These are phyloP conservation scores for Schwanniomyces sp. DNA, from an alignment of 805 yeast species.

Conservation along the genomic window DNA sequence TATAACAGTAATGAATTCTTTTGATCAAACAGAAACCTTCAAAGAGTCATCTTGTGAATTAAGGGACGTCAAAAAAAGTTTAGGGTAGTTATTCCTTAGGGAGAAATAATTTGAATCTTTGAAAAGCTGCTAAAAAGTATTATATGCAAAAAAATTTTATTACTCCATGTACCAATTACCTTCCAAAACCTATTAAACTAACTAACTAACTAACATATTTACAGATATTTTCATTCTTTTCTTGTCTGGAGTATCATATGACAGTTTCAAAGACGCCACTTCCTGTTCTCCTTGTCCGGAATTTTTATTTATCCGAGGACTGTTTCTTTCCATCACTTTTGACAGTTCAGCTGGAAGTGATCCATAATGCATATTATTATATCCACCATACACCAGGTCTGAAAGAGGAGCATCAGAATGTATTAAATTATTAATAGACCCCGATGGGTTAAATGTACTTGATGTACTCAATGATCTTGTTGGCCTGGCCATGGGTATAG, in stretches of 20 bases:
- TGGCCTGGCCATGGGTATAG: not conserved
- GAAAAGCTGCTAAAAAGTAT: no score
- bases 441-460: not conserved
- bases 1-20: no score
- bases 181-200: not conserved
- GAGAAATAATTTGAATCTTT: no score
- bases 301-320: not conserved
- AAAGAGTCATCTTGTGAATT: no score
- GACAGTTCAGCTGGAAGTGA: not conserved
- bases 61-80: no score
- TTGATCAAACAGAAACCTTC: no score
- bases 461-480: not conserved
- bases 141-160: not conserved
- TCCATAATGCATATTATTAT: not conserved
- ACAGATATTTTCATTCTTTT: constrained; percentile 41
- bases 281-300: not conserved
- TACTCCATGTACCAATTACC: not conserved
- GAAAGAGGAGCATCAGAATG: not conserved
- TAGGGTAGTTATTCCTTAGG: no score
- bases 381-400: not conserved
- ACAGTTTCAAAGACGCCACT: not conserved
- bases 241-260: constrained; percentile 26
- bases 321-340: not conserved
- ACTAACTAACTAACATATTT: constrained; percentile 40
- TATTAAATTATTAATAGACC: not conserved